Base-by-base conservation (phyloP, 202 grass and related monocot species). In the Zoysia matrella region DNA sequence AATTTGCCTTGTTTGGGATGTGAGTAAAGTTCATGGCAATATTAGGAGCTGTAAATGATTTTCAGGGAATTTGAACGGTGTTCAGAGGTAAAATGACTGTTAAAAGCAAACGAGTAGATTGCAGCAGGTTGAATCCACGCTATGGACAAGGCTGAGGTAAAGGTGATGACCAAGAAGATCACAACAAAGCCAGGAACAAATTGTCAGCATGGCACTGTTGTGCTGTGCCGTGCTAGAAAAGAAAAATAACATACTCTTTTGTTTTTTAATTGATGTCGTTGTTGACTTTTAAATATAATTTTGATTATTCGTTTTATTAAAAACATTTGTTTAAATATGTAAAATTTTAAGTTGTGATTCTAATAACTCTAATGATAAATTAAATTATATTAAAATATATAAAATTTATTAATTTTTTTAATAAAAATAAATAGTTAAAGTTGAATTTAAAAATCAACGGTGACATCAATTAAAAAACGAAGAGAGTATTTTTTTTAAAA, bases 111-210 rank as follows among this genome's bases (percentile, higher is more conserved):
- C 30, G 30, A 36, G 30, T 58, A 79, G 41, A 13, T 69, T 60
- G 44, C 11, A 71, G 18, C 18, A 60, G 68, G 54, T 22, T 56
- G 75, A 61, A 8, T 60, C 55, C 57, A 60, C n/a, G 57, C 55
- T 16, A 60, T 18, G 56, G 2, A 3, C n/a, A 6, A 36, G 30
- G 30, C 30, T 36, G 30, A 10, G 60, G 18, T 67, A 49, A 44
- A 47, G 36, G 56, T 39, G 63, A 69, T 81, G 62, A 69, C 52
- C 69, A 85, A 89, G 44, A 22, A 76, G 80, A 86, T 60, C 80
- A 12, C 79, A 90, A 86, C 83, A 86, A 79, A 75, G 82, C 48
- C 58, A 86, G 8, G 80, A 70, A 47, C 63, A 83, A 83, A 86
- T 82, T 71, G 69, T 54, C 53, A 60, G 71, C 47, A 82, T 73